These are phyloP conservation scores for Narthecium ossifragum DNA, from an alignment of 106 monocot species.

Conservation along the genomic window DNA sequence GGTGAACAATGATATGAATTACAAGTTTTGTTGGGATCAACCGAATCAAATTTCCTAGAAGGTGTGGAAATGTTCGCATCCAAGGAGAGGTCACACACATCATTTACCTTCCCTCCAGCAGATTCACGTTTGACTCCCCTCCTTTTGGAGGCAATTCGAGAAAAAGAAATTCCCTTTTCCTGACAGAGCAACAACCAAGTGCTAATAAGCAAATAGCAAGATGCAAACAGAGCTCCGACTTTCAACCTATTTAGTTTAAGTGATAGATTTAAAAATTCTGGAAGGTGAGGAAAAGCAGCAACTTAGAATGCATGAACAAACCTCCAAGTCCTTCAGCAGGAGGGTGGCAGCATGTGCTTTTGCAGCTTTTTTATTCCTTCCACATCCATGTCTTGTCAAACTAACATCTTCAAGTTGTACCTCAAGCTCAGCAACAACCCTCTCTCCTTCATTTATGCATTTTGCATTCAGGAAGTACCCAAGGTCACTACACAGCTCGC, in stretches of 20 bases:
- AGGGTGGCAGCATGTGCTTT: constrained; percentile 73
- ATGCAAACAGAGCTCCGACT: background rate
- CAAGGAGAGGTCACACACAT: background rate
- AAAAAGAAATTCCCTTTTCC: constrained; percentile 43
- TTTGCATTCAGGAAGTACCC: constrained; percentile 58
- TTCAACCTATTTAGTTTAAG: background rate
- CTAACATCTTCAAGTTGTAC: constrained; percentile 63
- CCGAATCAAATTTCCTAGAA: constrained; percentile 2
- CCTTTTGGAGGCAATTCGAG: constrained; percentile 32
- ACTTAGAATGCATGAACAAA: constrained; percentile 12
- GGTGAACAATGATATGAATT: constrained; percentile 2
- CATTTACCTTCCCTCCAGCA: constrained; percentile 4
- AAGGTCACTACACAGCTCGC: constrained; percentile 50
- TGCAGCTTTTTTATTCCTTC: constrained; percentile 50
- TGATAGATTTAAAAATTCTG: background rate
- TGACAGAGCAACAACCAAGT: constrained; percentile 9
- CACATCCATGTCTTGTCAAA: constrained; percentile 38
- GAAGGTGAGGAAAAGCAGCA: background rate
- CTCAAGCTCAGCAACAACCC: constrained; percentile 32
- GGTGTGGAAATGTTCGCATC: constrained; percentile 4
- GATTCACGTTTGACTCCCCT: constrained; percentile 15
- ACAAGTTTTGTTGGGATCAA: constrained; percentile 14
- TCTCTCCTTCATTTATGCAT: constrained; percentile 37
- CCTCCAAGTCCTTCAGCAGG: constrained; percentile 78
- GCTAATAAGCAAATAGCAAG: background rate